phyloP scores from a whole-genome alignment of 352 stramenopile species.

The Phytophthora capsici region DNA sequence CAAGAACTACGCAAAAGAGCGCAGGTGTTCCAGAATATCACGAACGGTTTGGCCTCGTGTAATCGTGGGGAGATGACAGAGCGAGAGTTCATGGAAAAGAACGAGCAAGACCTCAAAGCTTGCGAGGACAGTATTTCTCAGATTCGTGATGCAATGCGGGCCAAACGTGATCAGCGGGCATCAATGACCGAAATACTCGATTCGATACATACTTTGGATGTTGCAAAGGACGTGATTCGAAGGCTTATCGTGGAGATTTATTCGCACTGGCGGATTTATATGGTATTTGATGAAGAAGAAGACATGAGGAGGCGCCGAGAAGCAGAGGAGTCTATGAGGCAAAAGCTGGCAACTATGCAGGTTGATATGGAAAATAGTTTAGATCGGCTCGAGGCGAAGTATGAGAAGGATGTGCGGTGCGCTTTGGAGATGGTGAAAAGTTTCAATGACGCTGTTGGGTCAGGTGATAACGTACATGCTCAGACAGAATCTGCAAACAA shows the following conservation, averaged over 20 bases:
- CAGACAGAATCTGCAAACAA: conserved; percentile 20
- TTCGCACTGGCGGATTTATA: conserved; percentile 51
- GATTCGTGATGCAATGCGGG: conserved; percentile 49
- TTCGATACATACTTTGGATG: conserved; percentile 50
- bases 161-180: conserved; percentile 22
- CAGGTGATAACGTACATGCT: conserved; percentile 4
- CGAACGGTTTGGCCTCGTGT: conserved; percentile 37
- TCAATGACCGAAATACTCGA: conserved; percentile 48
- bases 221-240: conserved; percentile 56
- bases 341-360: conserved; percentile 23
- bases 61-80: conserved; percentile 46
- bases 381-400: conserved; percentile 31
- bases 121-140: conserved; percentile 73
- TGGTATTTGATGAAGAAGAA: conserved; percentile 41
- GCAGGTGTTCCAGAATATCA: conserved; percentile 57
- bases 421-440: conserved; percentile 46
- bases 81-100: conserved; percentile 58
- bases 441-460: conserved; percentile 27
- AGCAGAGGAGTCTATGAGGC: conserved; percentile 5
- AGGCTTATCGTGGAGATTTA: conserved; percentile 62
- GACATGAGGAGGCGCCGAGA: conserved; percentile 22
- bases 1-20: conserved; percentile 60
- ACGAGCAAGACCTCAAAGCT: conserved; percentile 54
- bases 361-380: conserved; percentile 37
- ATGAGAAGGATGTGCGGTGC: conserved; percentile 43